These are phyloP conservation scores for Globisporangium polare DNA, from an alignment of 352 stramenopile species.

Conservation along the genomic window DNA sequence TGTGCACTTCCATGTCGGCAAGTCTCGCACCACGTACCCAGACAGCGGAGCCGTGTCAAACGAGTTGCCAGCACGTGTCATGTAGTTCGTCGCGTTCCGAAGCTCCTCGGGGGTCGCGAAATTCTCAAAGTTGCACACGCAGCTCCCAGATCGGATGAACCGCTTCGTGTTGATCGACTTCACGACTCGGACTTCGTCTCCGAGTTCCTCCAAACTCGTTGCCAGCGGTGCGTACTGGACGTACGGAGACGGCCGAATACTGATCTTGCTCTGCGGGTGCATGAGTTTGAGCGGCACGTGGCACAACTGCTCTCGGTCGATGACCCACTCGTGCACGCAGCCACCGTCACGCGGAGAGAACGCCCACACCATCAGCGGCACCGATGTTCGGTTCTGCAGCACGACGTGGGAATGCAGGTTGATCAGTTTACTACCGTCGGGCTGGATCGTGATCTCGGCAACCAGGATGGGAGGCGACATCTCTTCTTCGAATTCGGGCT, in stretches of 20 bases:
- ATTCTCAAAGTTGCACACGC: conserved; percentile 76
- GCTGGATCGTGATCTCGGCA: conserved; percentile 84
- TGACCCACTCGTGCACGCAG: conserved; percentile 74
- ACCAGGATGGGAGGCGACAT: conserved; percentile 68
- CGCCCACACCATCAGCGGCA: conserved; percentile 86
- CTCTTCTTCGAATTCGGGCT: conserved; percentile 47
- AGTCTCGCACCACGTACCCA: conserved; percentile 79
- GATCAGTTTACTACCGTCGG: conserved; percentile 86
- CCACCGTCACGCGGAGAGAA: conserved; percentile 82
- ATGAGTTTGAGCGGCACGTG: conserved; percentile 83
- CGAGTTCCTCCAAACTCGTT: conserved; percentile 76
- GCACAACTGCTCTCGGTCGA: conserved; percentile 79
- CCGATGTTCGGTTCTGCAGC: conserved; percentile 81
- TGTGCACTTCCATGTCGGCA: conserved; percentile 84
- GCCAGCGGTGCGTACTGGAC: conserved; percentile 82
- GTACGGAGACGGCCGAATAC: conserved; percentile 76
- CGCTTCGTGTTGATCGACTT: conserved; percentile 77
- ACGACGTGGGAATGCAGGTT: conserved; percentile 86
- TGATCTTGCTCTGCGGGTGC: conserved; percentile 86
- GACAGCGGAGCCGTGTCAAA: conserved; percentile 47
- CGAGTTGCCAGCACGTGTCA: conserved; percentile 23
- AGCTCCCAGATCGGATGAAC: conserved; percentile 76
- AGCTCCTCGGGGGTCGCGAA: conserved; percentile 72
- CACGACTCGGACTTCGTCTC: conserved; percentile 59
- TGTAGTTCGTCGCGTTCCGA: conserved; percentile 36